A percentile compares a stretch with the other conserved stretches of the same genome.
phyloP scores from a whole-genome alignment of 345 rosid species.

The Noccaea bulbosa region DNA sequence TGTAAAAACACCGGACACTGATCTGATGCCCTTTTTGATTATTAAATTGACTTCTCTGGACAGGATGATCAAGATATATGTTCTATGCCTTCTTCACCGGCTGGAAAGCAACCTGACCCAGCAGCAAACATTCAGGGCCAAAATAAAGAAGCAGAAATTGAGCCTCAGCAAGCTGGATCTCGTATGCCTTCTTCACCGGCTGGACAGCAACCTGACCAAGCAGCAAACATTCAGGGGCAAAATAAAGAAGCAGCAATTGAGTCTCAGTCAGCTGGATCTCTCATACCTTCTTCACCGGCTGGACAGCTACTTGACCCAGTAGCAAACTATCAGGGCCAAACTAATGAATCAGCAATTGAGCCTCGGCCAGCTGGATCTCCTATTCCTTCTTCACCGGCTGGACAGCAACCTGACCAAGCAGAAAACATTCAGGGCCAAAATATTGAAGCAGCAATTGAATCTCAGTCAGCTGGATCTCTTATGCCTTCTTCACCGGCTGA shows the following conservation, averaged over 20 bases:
- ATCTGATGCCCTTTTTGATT: slow-evolving; percentile 29
- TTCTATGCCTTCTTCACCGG: slow-evolving; percentile 27
- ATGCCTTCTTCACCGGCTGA: slow-evolving; percentile 23
- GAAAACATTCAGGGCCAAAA: not conserved
- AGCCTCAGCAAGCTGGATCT: slow-evolving; percentile 13
- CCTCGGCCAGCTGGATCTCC: not conserved
- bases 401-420: slow-evolving; percentile 4
- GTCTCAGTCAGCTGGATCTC: not conserved
- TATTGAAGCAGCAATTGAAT: slow-evolving; percentile 1
- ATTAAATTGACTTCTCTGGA: slow-evolving; percentile 38
- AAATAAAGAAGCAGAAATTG: slow-evolving; percentile 8
- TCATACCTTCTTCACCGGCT: slow-evolving; percentile 22
- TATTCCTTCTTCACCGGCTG: slow-evolving; percentile 17
- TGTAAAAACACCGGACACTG: slow-evolving; percentile 3
- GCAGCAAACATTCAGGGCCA: slow-evolving; percentile 17
- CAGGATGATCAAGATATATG: slow-evolving; percentile 39
- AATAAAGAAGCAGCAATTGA: not conserved
- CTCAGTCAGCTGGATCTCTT: slow-evolving; percentile 3
- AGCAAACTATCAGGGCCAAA: too few species aligned
- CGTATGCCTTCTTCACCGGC: not conserved
- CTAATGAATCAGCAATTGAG: not conserved
- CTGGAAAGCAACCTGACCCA: slow-evolving; percentile 14
- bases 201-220: not conserved
- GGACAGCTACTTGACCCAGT: not conserved
- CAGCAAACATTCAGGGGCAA: too few species aligned